Evolutionary conservation across 768 basidiomycete species (phyloP), one percentile per base, ranked within the genome.

Genomic region (Kwoniella pini): DNA sequence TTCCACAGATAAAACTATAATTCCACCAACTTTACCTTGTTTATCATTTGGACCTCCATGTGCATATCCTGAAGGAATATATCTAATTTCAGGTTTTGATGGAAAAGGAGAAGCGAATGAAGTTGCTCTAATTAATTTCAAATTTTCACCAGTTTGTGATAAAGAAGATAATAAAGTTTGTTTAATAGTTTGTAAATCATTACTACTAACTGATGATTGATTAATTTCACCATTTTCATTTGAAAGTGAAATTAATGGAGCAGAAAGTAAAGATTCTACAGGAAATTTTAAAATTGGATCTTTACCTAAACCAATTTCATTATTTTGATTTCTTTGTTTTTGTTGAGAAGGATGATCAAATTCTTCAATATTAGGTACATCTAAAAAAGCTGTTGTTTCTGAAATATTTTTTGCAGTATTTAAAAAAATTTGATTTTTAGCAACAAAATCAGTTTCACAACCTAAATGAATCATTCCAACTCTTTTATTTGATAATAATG

Each of bases 381-480:
- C 84, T 42, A 90, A 81, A 71, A 86, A 89, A 5, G 91, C 91
- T 31, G 87, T 86, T 1, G 90, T 91, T 68, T 89, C 87, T 15
- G 91, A 88, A 66, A 96, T 87, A 68, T 90, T 86, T 39, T 83
- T 82, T 12, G 89, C 88, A 38, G 94, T 84, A 54, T 82, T 82
- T 15, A 85, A 82, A 70, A 98, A 98, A 12, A 91, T 81, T 59
- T 87, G 85, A 69, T 91, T 94, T 65, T 90, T 81, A 22, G 87
- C 90, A 27, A 98, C 94, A 75, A 96, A 98, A 80, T 98, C 94
- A 53, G 94, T 96, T 81, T 98, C 94, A 81, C 94, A 97, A 68
- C 90, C 91, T 62, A 96, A 81, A 78, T 98, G 94, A 57, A 97
- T 81, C 84, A 96, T 88, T 19, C 88, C 86, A 11, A 89, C 91